Percentiles rank a stretch among this genome's conserved stretches.
Evolutionary conservation across 2,329 filamentous ascomycete genomes (phyloP).

Genomic region (Fusarium decemcellulare): DNA sequence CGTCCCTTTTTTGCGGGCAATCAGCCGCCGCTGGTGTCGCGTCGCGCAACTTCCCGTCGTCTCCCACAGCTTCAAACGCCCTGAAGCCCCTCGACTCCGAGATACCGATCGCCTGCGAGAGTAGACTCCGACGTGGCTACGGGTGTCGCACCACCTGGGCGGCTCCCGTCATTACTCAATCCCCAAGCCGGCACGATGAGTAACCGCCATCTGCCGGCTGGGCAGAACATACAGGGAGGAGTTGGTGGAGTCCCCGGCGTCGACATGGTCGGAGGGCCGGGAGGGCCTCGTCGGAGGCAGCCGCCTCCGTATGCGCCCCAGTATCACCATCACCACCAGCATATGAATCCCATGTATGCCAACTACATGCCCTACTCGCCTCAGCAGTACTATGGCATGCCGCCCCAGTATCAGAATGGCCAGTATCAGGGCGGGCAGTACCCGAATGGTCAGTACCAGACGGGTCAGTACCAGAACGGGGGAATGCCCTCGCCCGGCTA

Average conservation of each 20-base stretch:
- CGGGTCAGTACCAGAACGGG: conserved; percentile 43
- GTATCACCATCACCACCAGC: conserved; percentile 57
- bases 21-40: conserved; percentile 37
- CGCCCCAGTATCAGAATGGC: conserved; percentile 65
- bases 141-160: conserved; percentile 53
- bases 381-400: conserved; percentile 66
- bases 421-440: conserved; percentile 60
- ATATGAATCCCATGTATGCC: conserved; percentile 64
- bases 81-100: conserved; percentile 36
- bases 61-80: conserved; percentile 35
- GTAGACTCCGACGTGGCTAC: conserved; percentile 39
- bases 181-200: conserved; percentile 83
- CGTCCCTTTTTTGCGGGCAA: conserved; percentile 35
- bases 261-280: conserved; percentile 53
- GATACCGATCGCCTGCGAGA: conserved; percentile 26
- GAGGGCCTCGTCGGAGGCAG: conserved; percentile 56
- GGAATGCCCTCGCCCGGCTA: conserved; percentile 62
- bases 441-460: conserved; percentile 47
- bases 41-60: conserved; percentile 38
- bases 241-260: conserved; percentile 51
- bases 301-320: conserved; percentile 56
- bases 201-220: conserved; percentile 82
- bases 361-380: conserved; percentile 66
- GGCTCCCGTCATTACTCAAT: conserved; percentile 51
- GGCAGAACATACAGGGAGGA: conserved; percentile 72